Percentiles rank a stretch among this genome's conserved stretches.
phyloP scores from a whole-genome alignment of 2,329 filamentous ascomycete species.

The Arthroderma uncinatum region DNA sequence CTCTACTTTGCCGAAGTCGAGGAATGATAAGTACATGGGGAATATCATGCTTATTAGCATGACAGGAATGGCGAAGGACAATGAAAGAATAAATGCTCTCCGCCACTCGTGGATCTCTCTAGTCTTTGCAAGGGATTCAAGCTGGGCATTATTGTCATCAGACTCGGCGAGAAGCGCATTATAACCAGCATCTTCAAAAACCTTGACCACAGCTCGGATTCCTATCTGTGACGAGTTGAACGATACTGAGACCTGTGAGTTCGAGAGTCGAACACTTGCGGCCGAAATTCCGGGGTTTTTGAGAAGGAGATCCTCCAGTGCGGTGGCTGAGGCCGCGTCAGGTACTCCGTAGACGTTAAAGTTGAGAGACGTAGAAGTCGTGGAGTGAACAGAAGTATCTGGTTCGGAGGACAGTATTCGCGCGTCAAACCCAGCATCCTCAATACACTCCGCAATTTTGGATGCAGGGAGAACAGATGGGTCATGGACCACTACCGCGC shows the following conservation, averaged over 20 bases:
- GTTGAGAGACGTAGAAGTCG: conserved; percentile 52
- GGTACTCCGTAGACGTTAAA: conserved; percentile 75
- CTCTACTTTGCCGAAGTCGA: conserved; percentile 65
- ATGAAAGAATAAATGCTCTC: conserved; percentile 63
- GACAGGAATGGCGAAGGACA: conserved; percentile 77
- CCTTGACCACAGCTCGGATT: conserved; percentile 69
- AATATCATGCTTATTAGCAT: conserved; percentile 88
- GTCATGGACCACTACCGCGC: conserved; percentile 80
- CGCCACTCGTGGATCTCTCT: conserved; percentile 93
- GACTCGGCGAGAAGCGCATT: conserved; percentile 83
- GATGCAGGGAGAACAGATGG: conserved; percentile 57
- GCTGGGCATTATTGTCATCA: conserved; percentile 91
- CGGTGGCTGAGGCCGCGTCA: conserved; percentile 59
- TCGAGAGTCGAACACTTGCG: conserved; percentile 62
- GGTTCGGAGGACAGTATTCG: conserved; percentile 65
- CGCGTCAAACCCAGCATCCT: conserved; percentile 82
- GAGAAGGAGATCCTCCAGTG: conserved; percentile 57
- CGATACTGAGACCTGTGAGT: conserved; percentile 60
- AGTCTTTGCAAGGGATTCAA: conserved; percentile 92
- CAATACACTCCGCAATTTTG: conserved; percentile 70
- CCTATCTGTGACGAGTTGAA: conserved; percentile 64
- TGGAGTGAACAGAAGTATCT: conserved; percentile 45
- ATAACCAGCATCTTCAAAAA: conserved; percentile 68
- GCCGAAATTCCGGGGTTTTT: conserved; percentile 60
- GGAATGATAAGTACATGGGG: conserved; percentile 65